phyloP scores from a whole-genome alignment of 805 yeast species.

The Metschnikowia drakensbergensis region DNA sequence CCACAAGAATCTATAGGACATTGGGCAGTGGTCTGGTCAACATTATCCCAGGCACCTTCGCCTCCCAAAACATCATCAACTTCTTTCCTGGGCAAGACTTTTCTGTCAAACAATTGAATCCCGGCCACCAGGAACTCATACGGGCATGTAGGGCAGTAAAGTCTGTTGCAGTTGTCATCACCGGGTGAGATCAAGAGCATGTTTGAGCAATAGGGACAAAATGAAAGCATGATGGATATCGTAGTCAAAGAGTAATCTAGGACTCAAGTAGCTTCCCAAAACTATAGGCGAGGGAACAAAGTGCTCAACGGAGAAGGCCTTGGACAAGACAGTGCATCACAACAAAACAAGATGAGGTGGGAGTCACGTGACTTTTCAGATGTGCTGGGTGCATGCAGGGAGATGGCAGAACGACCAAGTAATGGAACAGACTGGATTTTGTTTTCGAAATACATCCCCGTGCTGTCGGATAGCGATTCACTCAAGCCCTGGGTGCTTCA shows the following conservation, averaged over 20 bases:
- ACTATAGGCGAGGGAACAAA: not conserved
- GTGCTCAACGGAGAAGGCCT: not conserved
- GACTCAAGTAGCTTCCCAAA: not conserved
- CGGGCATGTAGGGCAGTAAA: conserved; percentile 92
- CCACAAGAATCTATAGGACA: conserved; percentile 89
- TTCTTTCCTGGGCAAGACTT: conserved; percentile 76
- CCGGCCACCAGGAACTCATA: conserved; percentile 88
- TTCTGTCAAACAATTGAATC: conserved; percentile 80
- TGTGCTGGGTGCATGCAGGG: not conserved
- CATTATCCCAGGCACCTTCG: conserved; percentile 98
- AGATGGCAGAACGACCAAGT: too few relatives aligned
- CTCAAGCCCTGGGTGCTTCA: too few relatives aligned
- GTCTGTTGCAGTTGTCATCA: conserved; percentile 55
- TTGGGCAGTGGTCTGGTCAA: conserved; percentile 90
- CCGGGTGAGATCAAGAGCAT: conserved; percentile 70
- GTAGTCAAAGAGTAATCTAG: not conserved
- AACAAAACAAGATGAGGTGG: conserved; percentile 2
- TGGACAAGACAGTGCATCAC: not conserved
- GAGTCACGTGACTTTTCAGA: not conserved
- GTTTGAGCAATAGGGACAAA: conserved; percentile 92
- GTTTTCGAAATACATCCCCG: too few relatives aligned
- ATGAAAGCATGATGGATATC: conserved; percentile 64
- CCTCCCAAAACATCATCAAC: conserved; percentile 97
- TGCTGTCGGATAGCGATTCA: too few relatives aligned
- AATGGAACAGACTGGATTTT: too few relatives aligned